These are phyloP conservation scores for Casuarina cunninghamiana DNA, from an alignment of 306 rosid genomes.

Conservation along the genomic window DNA sequence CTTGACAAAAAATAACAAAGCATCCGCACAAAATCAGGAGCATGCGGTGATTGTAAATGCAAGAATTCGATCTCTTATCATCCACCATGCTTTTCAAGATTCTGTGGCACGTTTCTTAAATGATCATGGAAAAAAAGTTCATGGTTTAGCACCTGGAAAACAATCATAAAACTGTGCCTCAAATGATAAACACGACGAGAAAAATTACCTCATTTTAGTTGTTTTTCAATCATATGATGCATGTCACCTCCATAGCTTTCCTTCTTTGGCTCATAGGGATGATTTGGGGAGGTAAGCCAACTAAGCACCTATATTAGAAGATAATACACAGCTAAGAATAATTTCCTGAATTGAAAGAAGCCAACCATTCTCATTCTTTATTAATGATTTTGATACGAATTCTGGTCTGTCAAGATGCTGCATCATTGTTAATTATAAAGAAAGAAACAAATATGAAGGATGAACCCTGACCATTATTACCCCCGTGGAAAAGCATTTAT, in stretches of 20 bases:
- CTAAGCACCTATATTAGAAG: not conserved
- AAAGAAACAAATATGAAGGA: slow-evolving; percentile 44
- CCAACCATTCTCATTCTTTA: slow-evolving; percentile 32
- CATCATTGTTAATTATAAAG: slow-evolving; percentile 48
- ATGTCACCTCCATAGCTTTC: too few species aligned
- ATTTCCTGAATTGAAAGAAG: slow-evolving; percentile 59
- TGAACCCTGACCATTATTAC: slow-evolving; percentile 37
- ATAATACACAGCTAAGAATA: slow-evolving; percentile 22
- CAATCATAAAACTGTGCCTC: not conserved
- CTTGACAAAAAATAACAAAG: not conserved
- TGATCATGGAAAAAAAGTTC: not conserved
- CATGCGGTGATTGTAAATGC: too few species aligned
- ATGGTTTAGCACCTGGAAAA: not conserved
- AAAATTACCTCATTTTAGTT: not conserved
- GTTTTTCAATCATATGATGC: not conserved
- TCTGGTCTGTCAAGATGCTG: slow-evolving; percentile 31
- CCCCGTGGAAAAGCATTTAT: slow-evolving; percentile 52
- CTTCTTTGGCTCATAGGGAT: not conserved
- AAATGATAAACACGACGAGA: not conserved
- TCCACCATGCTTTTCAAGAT: not conserved
- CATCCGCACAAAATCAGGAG: not conserved
- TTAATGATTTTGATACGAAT: slow-evolving; percentile 45
- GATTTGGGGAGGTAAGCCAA: not conserved
- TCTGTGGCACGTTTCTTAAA: not conserved
- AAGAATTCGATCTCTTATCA: not conserved